These are phyloP conservation scores for Cordyceps fumosorosea DNA, from an alignment of 2,329 filamentous ascomycete genomes.

Conservation along the genomic window DNA sequence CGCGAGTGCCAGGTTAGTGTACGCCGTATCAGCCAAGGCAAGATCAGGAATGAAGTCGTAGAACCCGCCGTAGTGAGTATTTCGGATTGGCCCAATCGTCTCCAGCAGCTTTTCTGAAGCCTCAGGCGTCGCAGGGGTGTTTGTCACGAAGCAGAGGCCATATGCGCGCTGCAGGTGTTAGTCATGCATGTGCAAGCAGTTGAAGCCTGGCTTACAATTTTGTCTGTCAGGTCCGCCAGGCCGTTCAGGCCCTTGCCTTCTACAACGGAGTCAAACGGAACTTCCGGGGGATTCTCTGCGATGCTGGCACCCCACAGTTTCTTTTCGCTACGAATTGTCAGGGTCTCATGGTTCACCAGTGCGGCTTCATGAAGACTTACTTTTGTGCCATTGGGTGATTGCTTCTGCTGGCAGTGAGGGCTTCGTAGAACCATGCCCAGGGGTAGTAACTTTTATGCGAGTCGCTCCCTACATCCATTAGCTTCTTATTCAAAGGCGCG, in stretches of 20 bases:
- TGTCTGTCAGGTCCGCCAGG: conserved; percentile 55
- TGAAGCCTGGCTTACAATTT: conserved; percentile 47
- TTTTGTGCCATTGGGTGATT: conserved; percentile 10
- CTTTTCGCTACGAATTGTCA: background rate
- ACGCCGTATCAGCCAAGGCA: conserved; percentile 82
- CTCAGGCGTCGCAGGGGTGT: conserved; percentile 59
- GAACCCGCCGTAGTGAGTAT: conserved; percentile 80
- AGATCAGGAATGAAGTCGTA: conserved; percentile 86
- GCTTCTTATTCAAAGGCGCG: conserved; percentile 5
- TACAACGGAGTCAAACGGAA: conserved; percentile 58
- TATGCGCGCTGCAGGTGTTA: conserved; percentile 45
- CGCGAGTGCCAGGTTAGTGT: conserved; percentile 75
- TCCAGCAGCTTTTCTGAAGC: conserved; percentile 70
- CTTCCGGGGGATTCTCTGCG: conserved; percentile 45
- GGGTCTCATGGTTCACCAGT: background rate
- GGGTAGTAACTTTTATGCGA: conserved; percentile 62
- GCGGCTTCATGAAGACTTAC: background rate
- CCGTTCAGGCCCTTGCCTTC: conserved; percentile 34
- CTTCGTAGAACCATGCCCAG: conserved; percentile 41
- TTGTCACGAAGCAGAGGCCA: conserved; percentile 73
- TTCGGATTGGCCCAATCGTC: conserved; percentile 77
- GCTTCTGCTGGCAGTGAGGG: conserved; percentile 27
- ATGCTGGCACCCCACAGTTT: conserved; percentile 28
- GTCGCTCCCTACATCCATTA: conserved; percentile 53
- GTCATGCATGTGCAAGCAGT: background rate